A percentile compares a stretch with the other conserved stretches of the same genome.
Evolutionary conservation across 2,329 filamentous ascomycete species (phyloP).

Genomic region (Neophaeococcomyces mojaviensis): DNA sequence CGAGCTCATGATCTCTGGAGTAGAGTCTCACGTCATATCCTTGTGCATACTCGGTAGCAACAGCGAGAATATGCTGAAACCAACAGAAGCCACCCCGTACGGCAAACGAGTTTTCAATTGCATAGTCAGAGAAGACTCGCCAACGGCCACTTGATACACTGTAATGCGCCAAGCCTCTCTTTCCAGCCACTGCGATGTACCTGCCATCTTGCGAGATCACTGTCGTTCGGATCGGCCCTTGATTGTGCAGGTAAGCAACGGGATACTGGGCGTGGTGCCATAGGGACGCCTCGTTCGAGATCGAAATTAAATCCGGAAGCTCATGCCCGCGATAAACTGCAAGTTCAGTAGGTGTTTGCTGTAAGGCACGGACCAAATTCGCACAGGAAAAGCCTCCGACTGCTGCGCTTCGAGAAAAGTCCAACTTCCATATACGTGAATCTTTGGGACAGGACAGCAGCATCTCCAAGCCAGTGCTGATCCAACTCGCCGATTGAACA

Average conservation of each 20-base stretch:
- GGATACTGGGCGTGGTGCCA: constrained; percentile 92
- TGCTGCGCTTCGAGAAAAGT: constrained; percentile 90
- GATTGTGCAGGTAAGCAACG: constrained; percentile 72
- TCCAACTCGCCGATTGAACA: constrained; percentile 71
- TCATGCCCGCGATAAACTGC: constrained; percentile 94
- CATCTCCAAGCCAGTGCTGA: constrained; percentile 79
- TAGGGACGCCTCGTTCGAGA: constrained; percentile 84
- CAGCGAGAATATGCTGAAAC: constrained; percentile 92
- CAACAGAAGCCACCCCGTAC: constrained; percentile 97
- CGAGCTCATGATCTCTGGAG: constrained; percentile 74
- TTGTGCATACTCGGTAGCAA: constrained; percentile 78
- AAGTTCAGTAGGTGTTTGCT: constrained; percentile 80
- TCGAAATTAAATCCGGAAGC: constrained; percentile 78
- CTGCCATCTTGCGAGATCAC: constrained; percentile 86
- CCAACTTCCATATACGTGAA: constrained; percentile 75
- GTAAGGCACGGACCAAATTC: constrained; percentile 79
- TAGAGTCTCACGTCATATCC: constrained; percentile 86
- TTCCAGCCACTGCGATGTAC: constrained; percentile 93
- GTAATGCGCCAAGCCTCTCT: constrained; percentile 87
- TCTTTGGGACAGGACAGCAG: constrained; percentile 64
- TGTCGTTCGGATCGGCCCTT: constrained; percentile 85
- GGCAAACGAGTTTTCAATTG: constrained; percentile 80
- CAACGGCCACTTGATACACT: constrained; percentile 89
- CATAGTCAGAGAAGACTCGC: constrained; percentile 82
- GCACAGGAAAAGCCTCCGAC: constrained; percentile 85